Evolutionary conservation across 2,329 filamentous ascomycete genomes (phyloP), one percentile per base, ranked within the genome.

Genomic region (Neoscytalidium dimidiatum): DNA sequence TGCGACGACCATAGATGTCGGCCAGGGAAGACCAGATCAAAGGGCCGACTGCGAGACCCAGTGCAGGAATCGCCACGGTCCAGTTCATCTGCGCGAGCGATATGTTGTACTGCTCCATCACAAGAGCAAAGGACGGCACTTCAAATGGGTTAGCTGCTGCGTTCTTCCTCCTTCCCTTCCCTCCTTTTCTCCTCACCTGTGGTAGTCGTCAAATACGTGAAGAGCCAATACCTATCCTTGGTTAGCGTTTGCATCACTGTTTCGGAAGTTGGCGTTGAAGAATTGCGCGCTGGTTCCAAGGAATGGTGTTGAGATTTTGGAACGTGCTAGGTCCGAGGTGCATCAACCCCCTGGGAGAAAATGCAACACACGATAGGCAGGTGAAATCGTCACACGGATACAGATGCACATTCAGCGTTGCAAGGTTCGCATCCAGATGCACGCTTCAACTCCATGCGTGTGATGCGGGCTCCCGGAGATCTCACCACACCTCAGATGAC

Each of bases 121-220:
- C 77, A 23, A 79, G 74, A 0, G 79, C 72, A 67, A 85, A 86
- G 0, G 84, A 84, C 2, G 84, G 83, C 0, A 86, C 82, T 0
- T 84, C 26, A 8, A 1, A 26, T 19, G 2, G 3, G 19, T 64
- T 14, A 56, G 49, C 26, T 33, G 49, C 26, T 33, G 4, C 4
- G n/a, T 11, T 26, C 21, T n/a, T 17, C 17, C 13, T 17, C 14
- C 38, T 41, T 41, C n/a, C n/a, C 1, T 5, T 3, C 8, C 14
- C 23, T 56, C 5, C 17, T 1, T 23, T 29, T 23, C 2, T 9
- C 13, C 21, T 44, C 38, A 48, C 49, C n/a, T 44, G 41, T 84
- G 0, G 82, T 84, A 1, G 84, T 86, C 0, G 84, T 86, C 66
- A 86, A 79, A 73, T 86, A 87, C 17, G 85, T 86, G 74, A 86